Percentiles rank a stretch among this genome's conserved stretches.
phyloP scores from a whole-genome alignment of 148 eudicot genomes.

The Cornus florida region DNA sequence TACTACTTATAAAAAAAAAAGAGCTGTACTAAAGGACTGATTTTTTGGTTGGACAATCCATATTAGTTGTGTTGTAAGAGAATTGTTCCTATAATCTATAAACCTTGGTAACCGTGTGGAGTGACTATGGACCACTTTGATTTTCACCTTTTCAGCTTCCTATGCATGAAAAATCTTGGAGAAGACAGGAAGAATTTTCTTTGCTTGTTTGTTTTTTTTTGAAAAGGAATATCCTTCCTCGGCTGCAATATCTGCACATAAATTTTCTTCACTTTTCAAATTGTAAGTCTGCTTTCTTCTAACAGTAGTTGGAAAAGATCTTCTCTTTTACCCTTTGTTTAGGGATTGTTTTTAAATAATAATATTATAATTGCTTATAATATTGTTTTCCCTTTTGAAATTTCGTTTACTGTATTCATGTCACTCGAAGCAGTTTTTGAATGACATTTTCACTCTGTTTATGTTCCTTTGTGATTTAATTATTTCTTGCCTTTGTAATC shows the following conservation, averaged over 20 bases:
- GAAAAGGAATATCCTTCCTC: too few species aligned
- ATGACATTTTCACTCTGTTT: neutral
- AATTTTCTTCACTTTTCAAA: neutral
- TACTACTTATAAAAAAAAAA: too few species aligned
- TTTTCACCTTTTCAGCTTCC: neutral
- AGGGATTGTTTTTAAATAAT: neutral
- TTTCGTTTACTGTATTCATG: neutral
- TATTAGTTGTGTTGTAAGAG: too few species aligned
- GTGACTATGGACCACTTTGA: neutral
- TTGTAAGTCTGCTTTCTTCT: neutral
- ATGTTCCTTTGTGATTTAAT: neutral
- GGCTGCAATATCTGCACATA: neutral
- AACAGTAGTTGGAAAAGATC: neutral
- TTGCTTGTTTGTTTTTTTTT: too few species aligned
- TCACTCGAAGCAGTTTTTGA: neutral
- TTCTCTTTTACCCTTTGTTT: too few species aligned
- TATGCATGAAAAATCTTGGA: neutral
- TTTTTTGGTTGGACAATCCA: too few species aligned
- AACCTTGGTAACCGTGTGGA: neutral
- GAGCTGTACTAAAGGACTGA: too few species aligned
- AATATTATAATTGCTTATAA: neutral
- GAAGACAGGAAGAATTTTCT: neutral
- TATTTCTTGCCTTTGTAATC: neutral
- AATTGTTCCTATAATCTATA: too few species aligned
- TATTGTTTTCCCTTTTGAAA: neutral